A percentile compares a stretch with the other conserved stretches of the same genome.
phyloP scores from a whole-genome alignment of 306 rosid genomes.

The Glycyrrhiza uralensis region DNA sequence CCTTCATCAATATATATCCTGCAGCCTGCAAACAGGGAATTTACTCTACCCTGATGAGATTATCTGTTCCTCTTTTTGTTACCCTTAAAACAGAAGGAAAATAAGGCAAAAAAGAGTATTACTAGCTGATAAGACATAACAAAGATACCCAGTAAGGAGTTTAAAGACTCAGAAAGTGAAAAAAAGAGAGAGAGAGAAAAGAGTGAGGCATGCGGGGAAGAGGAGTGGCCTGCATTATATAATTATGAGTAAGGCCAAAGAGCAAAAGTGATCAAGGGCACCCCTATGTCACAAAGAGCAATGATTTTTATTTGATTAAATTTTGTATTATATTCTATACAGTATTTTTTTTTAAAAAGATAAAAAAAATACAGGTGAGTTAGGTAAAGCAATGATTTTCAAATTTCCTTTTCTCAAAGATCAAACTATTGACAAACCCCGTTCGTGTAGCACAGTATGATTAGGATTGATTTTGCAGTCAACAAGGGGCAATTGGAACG shows the following conservation, averaged over 20 bases:
- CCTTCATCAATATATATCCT: too few species aligned
- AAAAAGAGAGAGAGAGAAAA: constrained; percentile 12
- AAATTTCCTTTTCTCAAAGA: background rate
- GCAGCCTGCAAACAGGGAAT: too few species aligned
- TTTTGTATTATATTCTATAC: background rate
- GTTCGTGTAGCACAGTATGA: constrained; percentile 14
- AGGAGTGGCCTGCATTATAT: constrained; percentile 24
- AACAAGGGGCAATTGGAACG: constrained; percentile 29
- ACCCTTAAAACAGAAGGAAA: too few species aligned
- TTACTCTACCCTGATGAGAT: too few species aligned
- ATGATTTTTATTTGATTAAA: background rate
- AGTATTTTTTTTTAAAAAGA: too few species aligned
- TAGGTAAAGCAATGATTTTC: constrained; percentile 33
- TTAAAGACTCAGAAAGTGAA: constrained; percentile 3
- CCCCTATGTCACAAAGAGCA: background rate
- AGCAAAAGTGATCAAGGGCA: background rate
- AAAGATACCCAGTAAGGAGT: background rate
- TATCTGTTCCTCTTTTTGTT: background rate
- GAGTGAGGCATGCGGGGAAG: background rate
- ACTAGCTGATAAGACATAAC: background rate
- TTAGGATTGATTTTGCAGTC: constrained; percentile 26
- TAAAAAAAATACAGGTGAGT: constrained; percentile 39
- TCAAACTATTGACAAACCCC: background rate
- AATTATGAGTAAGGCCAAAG: constrained; percentile 5
- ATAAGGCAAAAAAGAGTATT: background rate